Evolutionary conservation across 2,329 filamentous ascomycete genomes (phyloP).

Genomic region (Thermothelomyces thermophilus): DNA sequence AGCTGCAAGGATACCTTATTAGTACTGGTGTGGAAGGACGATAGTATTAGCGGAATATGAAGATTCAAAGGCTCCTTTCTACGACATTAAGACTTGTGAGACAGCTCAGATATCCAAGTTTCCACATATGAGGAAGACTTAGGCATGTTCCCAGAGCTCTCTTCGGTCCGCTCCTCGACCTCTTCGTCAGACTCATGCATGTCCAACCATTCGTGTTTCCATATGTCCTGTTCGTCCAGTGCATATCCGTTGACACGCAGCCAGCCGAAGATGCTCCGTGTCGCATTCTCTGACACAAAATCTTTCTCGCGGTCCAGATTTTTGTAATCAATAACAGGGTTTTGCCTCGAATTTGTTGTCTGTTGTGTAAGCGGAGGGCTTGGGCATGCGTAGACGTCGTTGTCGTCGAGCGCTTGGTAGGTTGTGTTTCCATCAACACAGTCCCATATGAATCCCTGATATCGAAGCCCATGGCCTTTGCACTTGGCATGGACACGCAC

Average conservation of each 20-base stretch:
- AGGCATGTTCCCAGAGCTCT: background rate
- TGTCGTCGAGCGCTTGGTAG: background rate
- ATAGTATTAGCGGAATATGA: no score
- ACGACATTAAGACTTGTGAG: no score
- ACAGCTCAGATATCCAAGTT: background rate
- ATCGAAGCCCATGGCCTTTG: conserved; percentile 18
- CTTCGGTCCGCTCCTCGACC: background rate
- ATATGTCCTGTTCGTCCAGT: conserved; percentile 21
- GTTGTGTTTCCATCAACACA: background rate
- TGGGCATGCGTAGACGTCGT: background rate
- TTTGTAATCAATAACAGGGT: conserved; percentile 8
- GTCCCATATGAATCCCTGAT: conserved; percentile 15
- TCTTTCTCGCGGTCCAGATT: conserved; percentile 18
- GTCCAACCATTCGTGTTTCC: background rate
- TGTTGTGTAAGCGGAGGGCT: background rate
- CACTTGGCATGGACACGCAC: conserved; percentile 27
- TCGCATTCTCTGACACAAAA: conserved; percentile 26
- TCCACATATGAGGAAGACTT: background rate
- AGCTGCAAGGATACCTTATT: no score
- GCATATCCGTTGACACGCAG: conserved; percentile 25
- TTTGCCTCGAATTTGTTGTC: background rate
- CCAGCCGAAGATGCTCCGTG: conserved; percentile 28
- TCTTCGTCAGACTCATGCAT: background rate
- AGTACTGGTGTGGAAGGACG: no score
- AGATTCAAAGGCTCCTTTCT: no score